These are phyloP conservation scores for Mortierella antarctica DNA, from an alignment of 192 early-diverging fungal genomes.

Conservation along the genomic window DNA sequence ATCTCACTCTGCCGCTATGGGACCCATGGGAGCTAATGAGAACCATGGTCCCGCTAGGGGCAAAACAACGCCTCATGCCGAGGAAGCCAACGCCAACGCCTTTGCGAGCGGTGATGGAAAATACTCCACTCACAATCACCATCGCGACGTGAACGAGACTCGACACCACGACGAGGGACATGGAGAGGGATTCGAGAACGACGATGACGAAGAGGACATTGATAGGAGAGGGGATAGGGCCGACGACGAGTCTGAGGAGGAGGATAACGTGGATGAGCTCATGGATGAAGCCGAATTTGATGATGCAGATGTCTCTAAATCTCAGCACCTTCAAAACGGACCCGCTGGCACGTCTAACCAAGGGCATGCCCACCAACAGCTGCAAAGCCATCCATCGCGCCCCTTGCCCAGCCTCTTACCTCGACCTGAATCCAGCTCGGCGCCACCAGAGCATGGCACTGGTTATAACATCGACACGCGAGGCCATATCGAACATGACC, in stretches of 20 bases:
- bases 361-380: constrained; percentile 12
- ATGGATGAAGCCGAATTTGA: constrained; percentile 33
- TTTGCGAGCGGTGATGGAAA: too few relatives aligned
- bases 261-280: constrained; percentile 30
- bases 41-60: constrained; percentile 14
- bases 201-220: constrained; percentile 20
- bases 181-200: not conserved
- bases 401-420: constrained; percentile 22
- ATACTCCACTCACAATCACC: too few relatives aligned
- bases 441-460: not conserved
- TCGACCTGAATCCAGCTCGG: constrained; percentile 1
- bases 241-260: not conserved
- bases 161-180: constrained; percentile 1
- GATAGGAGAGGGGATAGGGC: not conserved
- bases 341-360: not conserved
- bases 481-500: not conserved
- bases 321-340: not conserved
- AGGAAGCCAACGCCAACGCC: too few relatives aligned
- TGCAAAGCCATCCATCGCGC: not conserved
- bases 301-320: not conserved
- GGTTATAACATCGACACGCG: not conserved
- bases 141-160: not conserved
- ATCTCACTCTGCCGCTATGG: constrained; percentile 15
- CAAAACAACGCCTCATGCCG: not conserved
- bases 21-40: constrained; percentile 21